Percentiles rank a stretch among this genome's conserved stretches.
phyloP scores from a whole-genome alignment of 2,329 filamentous ascomycete genomes.

The Diaporthe aspalathi region DNA sequence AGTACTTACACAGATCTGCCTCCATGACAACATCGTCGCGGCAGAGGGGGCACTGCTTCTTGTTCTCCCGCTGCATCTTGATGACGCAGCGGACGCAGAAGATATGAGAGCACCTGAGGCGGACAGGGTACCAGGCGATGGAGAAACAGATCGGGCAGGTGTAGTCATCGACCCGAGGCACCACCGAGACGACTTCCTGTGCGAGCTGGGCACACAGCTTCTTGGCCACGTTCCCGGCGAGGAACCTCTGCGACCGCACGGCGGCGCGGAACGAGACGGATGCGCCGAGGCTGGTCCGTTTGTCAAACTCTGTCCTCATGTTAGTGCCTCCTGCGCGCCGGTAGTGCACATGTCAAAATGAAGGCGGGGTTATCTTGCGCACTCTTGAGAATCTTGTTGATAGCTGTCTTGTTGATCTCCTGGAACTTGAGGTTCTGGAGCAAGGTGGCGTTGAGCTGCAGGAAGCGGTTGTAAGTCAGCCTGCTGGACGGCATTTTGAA shows the following conservation, averaged over 20 bases:
- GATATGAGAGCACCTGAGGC: slow-evolving; percentile 78
- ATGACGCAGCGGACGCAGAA: slow-evolving; percentile 89
- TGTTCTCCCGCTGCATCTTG: slow-evolving; percentile 77
- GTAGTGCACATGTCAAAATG: slow-evolving; percentile 16
- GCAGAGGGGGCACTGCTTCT: slow-evolving; percentile 80
- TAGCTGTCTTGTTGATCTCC: slow-evolving; percentile 82
- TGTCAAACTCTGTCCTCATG: slow-evolving; percentile 77
- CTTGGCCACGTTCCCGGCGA: slow-evolving; percentile 76
- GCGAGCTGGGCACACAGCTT: slow-evolving; percentile 81
- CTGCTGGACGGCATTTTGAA: slow-evolving; percentile 76
- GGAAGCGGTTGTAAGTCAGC: slow-evolving; percentile 74
- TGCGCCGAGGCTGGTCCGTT: slow-evolving; percentile 80
- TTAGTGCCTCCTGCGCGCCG: not conserved
- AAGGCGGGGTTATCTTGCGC: slow-evolving; percentile 43
- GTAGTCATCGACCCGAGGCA: slow-evolving; percentile 88
- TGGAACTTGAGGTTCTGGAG: slow-evolving; percentile 86
- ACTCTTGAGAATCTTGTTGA: slow-evolving; percentile 89
- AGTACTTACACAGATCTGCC: slow-evolving; percentile 71
- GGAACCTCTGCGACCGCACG: slow-evolving; percentile 69
- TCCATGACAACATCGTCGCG: slow-evolving; percentile 76
- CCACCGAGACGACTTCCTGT: slow-evolving; percentile 75
- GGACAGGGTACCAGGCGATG: slow-evolving; percentile 85
- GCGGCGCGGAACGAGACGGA: slow-evolving; percentile 70
- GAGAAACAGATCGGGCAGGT: slow-evolving; percentile 83
- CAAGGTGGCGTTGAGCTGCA: slow-evolving; percentile 79